A percentile compares a stretch with the other conserved stretches of the same genome.
These are phyloP conservation scores for Arthrobotrys sinensis DNA, from an alignment of 2,329 filamentous ascomycete genomes.

Conservation along the genomic window DNA sequence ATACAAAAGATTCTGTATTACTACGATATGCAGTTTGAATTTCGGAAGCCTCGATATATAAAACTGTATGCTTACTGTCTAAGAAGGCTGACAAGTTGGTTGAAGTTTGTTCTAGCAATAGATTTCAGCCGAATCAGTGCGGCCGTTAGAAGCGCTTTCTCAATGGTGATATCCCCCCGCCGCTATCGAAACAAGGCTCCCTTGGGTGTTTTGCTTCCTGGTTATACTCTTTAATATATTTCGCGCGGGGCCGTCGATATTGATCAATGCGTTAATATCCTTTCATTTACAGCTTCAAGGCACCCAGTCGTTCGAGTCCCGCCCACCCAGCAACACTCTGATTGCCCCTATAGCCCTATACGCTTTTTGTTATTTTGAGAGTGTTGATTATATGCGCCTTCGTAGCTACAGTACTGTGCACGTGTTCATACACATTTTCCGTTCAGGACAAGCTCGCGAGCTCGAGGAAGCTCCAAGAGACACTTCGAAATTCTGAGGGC, in stretches of 20 bases:
- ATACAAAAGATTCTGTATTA: no score
- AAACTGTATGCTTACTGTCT: neutral
- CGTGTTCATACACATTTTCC: no score
- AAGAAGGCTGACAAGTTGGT: neutral
- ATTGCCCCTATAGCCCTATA: no score
- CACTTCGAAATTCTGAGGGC: neutral
- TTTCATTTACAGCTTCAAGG: conserved; percentile 5
- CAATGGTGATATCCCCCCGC: neutral
- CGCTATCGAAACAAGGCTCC: neutral
- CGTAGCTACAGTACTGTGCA: no score
- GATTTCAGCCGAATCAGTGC: no score
- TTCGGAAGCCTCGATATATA: neutral
- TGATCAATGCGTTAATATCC: conserved; percentile 10
- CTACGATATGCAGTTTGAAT: neutral
- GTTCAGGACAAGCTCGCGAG: neutral
- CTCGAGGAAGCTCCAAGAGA: neutral
- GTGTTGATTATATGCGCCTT: no score
- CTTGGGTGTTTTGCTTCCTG: conserved; percentile 2
- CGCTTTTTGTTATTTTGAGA: no score
- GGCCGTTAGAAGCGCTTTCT: neutral
- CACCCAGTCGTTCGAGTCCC: no score
- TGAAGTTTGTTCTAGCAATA: no score
- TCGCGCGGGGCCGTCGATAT: conserved; percentile 23
- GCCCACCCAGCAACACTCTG: no score
- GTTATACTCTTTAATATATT: conserved; percentile 26